These are phyloP conservation scores for Boletus sp. DNA, from an alignment of 768 basidiomycete species.

Conservation along the genomic window DNA sequence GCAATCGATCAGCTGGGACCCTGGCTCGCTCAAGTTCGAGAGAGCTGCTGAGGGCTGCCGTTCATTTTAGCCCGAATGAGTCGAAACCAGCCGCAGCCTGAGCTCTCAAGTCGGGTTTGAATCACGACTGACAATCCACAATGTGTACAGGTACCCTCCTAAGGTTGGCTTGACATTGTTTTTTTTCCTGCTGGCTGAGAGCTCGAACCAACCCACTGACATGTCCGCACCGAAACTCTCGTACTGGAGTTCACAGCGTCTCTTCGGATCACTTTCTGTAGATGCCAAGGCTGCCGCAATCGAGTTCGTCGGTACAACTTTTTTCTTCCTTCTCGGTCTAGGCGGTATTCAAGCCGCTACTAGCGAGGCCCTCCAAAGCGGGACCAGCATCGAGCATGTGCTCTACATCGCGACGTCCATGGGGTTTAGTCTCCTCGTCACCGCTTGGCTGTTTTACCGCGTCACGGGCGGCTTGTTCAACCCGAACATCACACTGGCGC, in stretches of 20 bases:
- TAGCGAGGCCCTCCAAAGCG: conserved; percentile 32
- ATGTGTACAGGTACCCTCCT: no score
- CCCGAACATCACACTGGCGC: conserved; percentile 58
- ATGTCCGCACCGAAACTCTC: conserved; percentile 14
- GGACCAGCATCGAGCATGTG: conserved; percentile 40
- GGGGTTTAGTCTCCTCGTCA: conserved; percentile 60
- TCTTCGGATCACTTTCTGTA: conserved; percentile 31
- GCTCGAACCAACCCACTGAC: background rate
- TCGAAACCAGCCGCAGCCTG: no score
- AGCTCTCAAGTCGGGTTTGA: background rate
- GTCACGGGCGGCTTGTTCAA: conserved; percentile 67
- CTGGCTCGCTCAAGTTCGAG: no score
- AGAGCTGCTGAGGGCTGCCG: no score
- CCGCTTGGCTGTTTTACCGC: conserved; percentile 68
- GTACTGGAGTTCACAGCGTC: conserved; percentile 24
- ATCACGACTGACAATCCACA: background rate
- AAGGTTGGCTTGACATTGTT: background rate
- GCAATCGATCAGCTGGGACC: no score
- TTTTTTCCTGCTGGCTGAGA: background rate
- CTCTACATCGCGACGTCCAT: conserved; percentile 60
- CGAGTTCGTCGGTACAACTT: conserved; percentile 58
- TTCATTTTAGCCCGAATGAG: no score
- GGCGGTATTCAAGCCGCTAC: conserved; percentile 62
- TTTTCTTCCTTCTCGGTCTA: conserved; percentile 64
- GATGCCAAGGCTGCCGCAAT: conserved; percentile 52